These are phyloP conservation scores for Exophiala sideris DNA, from an alignment of 2,329 filamentous ascomycete species.

Conservation along the genomic window DNA sequence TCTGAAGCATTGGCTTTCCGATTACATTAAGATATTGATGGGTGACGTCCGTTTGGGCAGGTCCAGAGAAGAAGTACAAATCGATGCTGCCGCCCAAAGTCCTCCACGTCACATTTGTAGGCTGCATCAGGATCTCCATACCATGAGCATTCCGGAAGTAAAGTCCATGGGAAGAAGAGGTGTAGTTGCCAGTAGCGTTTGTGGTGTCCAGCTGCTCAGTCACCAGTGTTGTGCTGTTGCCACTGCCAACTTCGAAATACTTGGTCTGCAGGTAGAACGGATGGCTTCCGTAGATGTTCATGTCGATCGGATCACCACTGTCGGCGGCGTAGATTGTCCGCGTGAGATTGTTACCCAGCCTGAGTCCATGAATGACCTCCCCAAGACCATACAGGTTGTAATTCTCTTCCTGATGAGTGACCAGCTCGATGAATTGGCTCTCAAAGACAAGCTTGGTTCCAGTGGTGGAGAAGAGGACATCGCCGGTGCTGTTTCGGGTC, in stretches of 20 bases:
- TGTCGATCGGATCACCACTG: constrained; percentile 59
- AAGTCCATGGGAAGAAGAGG: constrained; percentile 64
- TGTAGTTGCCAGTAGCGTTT: constrained; percentile 54
- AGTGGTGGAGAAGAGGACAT: constrained; percentile 65
- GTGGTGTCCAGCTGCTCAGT: constrained; percentile 48
- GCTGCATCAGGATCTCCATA: constrained; percentile 66
- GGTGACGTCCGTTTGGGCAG: constrained; percentile 64
- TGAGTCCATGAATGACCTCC: constrained; percentile 67
- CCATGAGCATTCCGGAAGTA: constrained; percentile 74
- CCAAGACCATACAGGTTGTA: constrained; percentile 76
- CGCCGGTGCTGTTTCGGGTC: constrained; percentile 57
- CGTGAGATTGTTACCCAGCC: constrained; percentile 70
- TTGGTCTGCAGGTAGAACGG: constrained; percentile 77
- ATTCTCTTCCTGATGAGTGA: constrained; percentile 61
- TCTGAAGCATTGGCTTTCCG: constrained; percentile 72
- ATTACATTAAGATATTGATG: constrained; percentile 68
- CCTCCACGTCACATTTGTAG: constrained; percentile 67
- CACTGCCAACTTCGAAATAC: constrained; percentile 60
- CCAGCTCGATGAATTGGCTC: constrained; percentile 74
- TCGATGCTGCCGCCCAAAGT: constrained; percentile 73
- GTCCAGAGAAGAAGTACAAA: constrained; percentile 74
- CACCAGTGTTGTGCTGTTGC: constrained; percentile 52
- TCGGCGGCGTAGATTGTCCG: constrained; percentile 68
- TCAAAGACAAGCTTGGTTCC: constrained; percentile 67
- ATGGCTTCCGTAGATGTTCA: constrained; percentile 72